Evolutionary conservation across 1,284 basidiomycete genomes (phyloP), one percentile per base, ranked within the genome.

Genomic region (Ceratobasidium sp.): DNA sequence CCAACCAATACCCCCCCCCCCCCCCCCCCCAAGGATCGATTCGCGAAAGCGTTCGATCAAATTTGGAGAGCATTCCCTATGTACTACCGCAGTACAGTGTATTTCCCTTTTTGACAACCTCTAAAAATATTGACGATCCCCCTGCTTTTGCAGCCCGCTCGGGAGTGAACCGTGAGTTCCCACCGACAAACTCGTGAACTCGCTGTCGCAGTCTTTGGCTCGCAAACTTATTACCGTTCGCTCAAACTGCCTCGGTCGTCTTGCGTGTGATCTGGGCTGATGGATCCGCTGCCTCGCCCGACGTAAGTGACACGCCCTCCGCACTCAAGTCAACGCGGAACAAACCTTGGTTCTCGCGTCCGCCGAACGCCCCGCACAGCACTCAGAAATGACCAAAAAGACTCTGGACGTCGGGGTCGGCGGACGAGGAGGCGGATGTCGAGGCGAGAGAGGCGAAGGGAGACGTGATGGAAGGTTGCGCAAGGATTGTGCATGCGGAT

Each of bases 201-300:
- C 12, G n/a, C 20, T 56, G 20, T 13, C 13, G 38, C 31, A 34
- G 54, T 31, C 17, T 43, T 12, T 43, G 12, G 10, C 53, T 53
- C 47, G 40, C 45, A 54, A 22, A 45, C 82, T 89, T 89, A 31
- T 83, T 99, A 15, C 84, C 93, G 6, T 80, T 90, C 69, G 86
- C 89, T 58, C 82, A 87, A 12, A 94, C 98, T 7, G 94, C 91
- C 5, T 96, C 95, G 27, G 89, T 98, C 75, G 92, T 98, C 54
- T 96, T 93, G 53, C 94, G 95, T 80, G 98, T 99, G 97, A 98
- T 99, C 76, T 98, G 96, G 94, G 94, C 87, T 75, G 97, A 98
- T 77, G 96, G 98, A 78, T 83, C 99, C 15, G 85, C 92, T 0
- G 97, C 96, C 0, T 96, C 94, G 34, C 83, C 99, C 69, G 97